These are phyloP conservation scores for Cyamopsis tetragonoloba DNA, from an alignment of 306 rosid species.

Conservation along the genomic window DNA sequence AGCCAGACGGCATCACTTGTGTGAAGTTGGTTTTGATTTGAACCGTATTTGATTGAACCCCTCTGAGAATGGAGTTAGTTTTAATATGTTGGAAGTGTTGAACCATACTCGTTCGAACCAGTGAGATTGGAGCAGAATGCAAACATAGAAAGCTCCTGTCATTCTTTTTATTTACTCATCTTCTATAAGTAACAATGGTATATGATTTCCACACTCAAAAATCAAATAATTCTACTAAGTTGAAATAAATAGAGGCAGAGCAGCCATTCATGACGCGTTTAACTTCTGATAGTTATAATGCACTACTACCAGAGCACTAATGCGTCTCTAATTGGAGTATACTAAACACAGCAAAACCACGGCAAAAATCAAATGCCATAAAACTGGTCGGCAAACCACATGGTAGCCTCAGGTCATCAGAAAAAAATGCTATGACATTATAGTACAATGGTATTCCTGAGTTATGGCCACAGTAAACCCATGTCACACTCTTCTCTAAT, in stretches of 20 bases:
- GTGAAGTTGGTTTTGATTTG: too few species aligned
- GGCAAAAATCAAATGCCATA: conserved; percentile 34
- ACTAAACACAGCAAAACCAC: conserved; percentile 16
- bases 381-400: conserved; percentile 20
- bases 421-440: conserved; percentile 20
- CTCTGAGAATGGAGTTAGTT: too few species aligned
- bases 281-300: not conserved
- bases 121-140: not conserved
- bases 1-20: too few species aligned
- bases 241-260: not conserved
- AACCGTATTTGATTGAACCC: too few species aligned
- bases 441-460: conserved; percentile 19
- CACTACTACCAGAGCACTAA: not conserved
- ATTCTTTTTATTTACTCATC: not conserved
- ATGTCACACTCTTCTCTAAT: conserved; percentile 28
- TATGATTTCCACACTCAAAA: not conserved
- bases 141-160: not conserved
- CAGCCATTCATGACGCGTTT: not conserved
- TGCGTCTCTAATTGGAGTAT: not conserved
- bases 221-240: not conserved
- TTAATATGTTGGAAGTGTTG: too few species aligned
- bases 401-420: conserved; percentile 16
- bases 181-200: conserved; percentile 6
- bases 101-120: not conserved
- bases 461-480: conserved; percentile 13